A percentile compares a stretch with the other conserved stretches of the same genome.
phyloP scores from a whole-genome alignment of 1,139 yeast genomes.

The Taphrina deformans region DNA sequence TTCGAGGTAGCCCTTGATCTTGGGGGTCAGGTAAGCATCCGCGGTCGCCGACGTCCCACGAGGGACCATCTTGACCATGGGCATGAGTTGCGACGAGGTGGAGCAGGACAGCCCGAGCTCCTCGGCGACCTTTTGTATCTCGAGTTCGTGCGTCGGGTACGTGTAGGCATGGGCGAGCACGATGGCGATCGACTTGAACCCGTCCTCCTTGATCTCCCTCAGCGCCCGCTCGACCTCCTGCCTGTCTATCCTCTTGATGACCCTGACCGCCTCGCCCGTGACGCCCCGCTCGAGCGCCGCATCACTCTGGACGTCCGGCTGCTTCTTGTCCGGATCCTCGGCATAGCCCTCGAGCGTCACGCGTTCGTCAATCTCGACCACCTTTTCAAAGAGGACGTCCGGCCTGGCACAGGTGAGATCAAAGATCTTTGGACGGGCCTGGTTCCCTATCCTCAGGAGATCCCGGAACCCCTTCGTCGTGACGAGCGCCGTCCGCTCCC shows the following conservation, averaged over 20 bases:
- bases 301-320: constrained; percentile 41
- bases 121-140: constrained; percentile 59
- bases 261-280: constrained; percentile 64
- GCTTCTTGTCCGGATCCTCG: constrained; percentile 49
- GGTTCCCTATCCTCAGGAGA: constrained; percentile 66
- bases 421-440: constrained; percentile 69
- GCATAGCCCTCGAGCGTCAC: constrained; percentile 67
- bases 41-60: constrained; percentile 73
- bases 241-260: constrained; percentile 54
- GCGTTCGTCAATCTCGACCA: constrained; percentile 69
- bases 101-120: constrained; percentile 64
- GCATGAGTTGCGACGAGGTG: constrained; percentile 63
- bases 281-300: constrained; percentile 53
- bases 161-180: constrained; percentile 71
- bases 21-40: constrained; percentile 77
- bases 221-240: constrained; percentile 50
- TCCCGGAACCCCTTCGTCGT: constrained; percentile 70
- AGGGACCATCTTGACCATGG: constrained; percentile 71
- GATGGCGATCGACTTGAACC: constrained; percentile 66
- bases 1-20: constrained; percentile 59
- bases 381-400: constrained; percentile 60
- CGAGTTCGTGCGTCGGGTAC: constrained; percentile 60
- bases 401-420: constrained; percentile 62
- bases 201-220: constrained; percentile 52
- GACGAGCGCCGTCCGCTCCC: constrained; percentile 62